A percentile compares a stretch with the other conserved stretches of the same genome.
These are phyloP conservation scores for Mycothermus thermophilus DNA, from an alignment of 495 filamentous ascomycete genomes.

Conservation along the genomic window DNA sequence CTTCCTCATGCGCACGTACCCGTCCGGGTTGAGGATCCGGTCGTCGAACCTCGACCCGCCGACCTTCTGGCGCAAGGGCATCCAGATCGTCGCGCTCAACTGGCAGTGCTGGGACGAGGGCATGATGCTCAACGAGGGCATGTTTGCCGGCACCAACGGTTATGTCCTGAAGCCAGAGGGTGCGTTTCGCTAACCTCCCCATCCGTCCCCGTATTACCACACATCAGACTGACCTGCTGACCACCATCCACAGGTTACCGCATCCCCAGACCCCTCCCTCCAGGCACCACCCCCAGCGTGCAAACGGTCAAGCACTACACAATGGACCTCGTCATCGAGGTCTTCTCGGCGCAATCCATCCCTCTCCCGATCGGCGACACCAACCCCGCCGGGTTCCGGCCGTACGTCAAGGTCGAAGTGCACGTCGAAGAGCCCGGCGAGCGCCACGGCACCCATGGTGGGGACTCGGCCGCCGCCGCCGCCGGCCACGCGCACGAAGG, in stretches of 20 bases:
- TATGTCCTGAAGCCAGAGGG: slow-evolving; percentile 76
- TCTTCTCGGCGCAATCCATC: slow-evolving; percentile 44
- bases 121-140: slow-evolving; percentile 90
- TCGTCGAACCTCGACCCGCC: slow-evolving; percentile 79
- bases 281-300: not conserved
- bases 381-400: slow-evolving; percentile 46
- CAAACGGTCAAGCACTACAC: slow-evolving; percentile 28
- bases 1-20: slow-evolving; percentile 81
- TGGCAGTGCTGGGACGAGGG: slow-evolving; percentile 87
- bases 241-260: slow-evolving; percentile 4
- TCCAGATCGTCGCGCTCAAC: slow-evolving; percentile 86
- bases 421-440: slow-evolving; percentile 57
- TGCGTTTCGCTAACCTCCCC: slow-evolving; percentile 1
- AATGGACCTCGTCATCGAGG: slow-evolving; percentile 39
- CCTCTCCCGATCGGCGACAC: slow-evolving; percentile 41
- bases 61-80: slow-evolving; percentile 74
- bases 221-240: not conserved
- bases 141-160: slow-evolving; percentile 70
- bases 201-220: not conserved
- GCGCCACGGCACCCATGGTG: slow-evolving; percentile 25
- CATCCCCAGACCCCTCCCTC: not conserved
- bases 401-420: slow-evolving; percentile 70
- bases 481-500: slow-evolving; percentile 32
- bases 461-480: slow-evolving; percentile 9
- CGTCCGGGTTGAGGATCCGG: slow-evolving; percentile 62